Evolutionary conservation across 1,139 yeast species (phyloP), one percentile per base, ranked within the genome.

Genomic region (Nakaseomyces delphensis): DNA sequence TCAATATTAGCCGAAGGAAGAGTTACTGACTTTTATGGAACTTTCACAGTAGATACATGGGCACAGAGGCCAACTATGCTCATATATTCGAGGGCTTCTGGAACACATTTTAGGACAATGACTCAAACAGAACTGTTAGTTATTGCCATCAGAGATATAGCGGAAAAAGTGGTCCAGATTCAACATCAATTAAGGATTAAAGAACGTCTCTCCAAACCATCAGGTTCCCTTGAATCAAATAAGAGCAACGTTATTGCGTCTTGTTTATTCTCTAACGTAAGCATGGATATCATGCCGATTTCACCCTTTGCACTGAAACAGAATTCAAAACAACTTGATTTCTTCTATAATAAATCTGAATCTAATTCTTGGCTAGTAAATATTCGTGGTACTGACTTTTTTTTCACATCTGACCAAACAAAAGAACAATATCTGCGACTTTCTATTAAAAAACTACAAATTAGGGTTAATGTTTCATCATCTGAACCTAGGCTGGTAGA

Each of bases 371-470:
- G 53, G 6, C 35, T 49, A 16, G 18, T 56, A 3, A 50, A 47
- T 36, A 39, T 55, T 7, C 43, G 52, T 49, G 56, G 55, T 38
- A 48, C 55, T 4, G 57, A 55, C 43, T 38, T 55, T 13, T 50
- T 45, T 36, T 40, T 55, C 19, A 54, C 51, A 14, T 56, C 60
- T 1, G 50, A 54, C 35, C 52, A 54, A 36, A 53, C 59, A 2
- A 52, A 51, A 10, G 58, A 55, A 31, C 57, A 55, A 18, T 55
- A 55, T 39, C 45, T 51, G 36, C 51, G 52, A 38, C 44, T 56
- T 18, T 54, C 61, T 1, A 38, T 51, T n/a, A 51, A 53, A 14
- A 53, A 53, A 38, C 40, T 56, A 2, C 50, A 51, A 32, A 14
- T 52, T 8, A 49, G 45, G 28, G 43, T 41, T 28, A 43, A 44